Conservation (phyloP, 2,329 filamentous ascomycete genomes). For the Claviceps sp. region DNA sequence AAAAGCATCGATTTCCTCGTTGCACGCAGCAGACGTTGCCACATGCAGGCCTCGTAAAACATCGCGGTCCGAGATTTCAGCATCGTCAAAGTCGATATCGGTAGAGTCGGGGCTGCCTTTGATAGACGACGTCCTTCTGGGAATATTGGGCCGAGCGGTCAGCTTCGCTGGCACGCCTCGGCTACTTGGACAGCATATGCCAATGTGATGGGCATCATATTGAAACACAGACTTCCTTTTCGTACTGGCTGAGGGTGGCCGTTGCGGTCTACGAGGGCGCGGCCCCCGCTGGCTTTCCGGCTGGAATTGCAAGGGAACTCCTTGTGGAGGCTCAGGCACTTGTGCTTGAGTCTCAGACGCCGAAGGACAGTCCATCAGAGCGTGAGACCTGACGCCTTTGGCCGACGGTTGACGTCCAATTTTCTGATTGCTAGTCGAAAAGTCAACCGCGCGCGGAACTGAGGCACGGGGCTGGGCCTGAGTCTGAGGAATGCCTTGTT, state of each 20-base stretch:
- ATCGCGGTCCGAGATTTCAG: constrained; percentile 32
- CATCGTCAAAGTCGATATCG: constrained; percentile 20
- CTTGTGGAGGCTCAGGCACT: background rate
- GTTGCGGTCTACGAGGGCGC: background rate
- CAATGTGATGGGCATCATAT: constrained; percentile 11
- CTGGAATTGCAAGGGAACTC: background rate
- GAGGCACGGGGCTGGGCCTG: background rate
- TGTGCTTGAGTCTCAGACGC: background rate
- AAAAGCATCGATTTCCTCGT: constrained; percentile 38
- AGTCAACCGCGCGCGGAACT: background rate
- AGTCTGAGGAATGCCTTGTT: background rate
- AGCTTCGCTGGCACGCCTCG: constrained; percentile 13
- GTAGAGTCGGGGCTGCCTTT: constrained; percentile 10
- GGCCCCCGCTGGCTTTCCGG: background rate
- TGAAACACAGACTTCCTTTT: background rate
- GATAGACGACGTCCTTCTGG: constrained; percentile 23
- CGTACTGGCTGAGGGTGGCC: background rate
- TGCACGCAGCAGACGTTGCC: constrained; percentile 41
- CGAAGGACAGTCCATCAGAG: background rate
- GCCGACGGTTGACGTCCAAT: background rate
- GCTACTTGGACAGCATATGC: constrained; percentile 15
- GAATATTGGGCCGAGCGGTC: constrained; percentile 20
- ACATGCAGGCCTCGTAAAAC: constrained; percentile 42
- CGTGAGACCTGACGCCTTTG: background rate
- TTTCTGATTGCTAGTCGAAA: background rate